phyloP scores from a whole-genome alignment of 441 rosid species.

The Lepidium campestre region DNA sequence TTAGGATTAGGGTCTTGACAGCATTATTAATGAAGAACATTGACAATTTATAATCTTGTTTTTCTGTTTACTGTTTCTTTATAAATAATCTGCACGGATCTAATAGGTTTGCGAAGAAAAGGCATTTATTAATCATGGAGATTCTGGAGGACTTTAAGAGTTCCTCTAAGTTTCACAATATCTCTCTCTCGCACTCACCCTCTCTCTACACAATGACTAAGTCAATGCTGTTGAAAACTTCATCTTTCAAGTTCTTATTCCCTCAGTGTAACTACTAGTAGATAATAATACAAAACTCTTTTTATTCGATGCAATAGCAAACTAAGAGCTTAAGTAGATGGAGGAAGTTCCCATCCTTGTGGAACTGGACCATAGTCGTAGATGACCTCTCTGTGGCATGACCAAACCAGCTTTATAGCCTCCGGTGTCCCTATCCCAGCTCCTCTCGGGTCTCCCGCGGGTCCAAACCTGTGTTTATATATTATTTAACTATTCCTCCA shows the following conservation, averaged over 20 bases:
- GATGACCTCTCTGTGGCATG: conserved; percentile 93
- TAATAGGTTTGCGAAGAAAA: too few species aligned
- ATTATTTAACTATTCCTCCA: not conserved
- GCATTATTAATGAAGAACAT: not conserved
- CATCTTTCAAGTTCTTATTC: conserved; percentile 6
- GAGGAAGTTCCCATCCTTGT: conserved; percentile 69
- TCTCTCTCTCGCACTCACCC: not conserved
- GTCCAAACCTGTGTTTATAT: conserved; percentile 72
- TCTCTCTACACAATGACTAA: not conserved
- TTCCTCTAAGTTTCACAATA: not conserved
- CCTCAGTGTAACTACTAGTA: conserved; percentile 15
- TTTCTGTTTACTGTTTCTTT: not conserved
- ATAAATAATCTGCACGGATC: not conserved
- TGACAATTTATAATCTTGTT: not conserved
- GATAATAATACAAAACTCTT: conserved; percentile 16
- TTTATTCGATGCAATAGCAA: conserved; percentile 8
- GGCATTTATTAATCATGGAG: not conserved
- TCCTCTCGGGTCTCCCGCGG: conserved; percentile 96
- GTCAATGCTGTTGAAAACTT: not conserved
- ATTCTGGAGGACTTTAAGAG: not conserved
- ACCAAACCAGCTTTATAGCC: conserved; percentile 97
- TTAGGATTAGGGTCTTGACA: not conserved
- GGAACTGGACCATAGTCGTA: conserved; percentile 85
- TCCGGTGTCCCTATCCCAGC: conserved; percentile 99
- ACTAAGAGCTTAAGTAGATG: conserved; percentile 46